These are phyloP conservation scores for Leccinum longicurvipes DNA, from an alignment of 768 basidiomycete species.

Conservation along the genomic window DNA sequence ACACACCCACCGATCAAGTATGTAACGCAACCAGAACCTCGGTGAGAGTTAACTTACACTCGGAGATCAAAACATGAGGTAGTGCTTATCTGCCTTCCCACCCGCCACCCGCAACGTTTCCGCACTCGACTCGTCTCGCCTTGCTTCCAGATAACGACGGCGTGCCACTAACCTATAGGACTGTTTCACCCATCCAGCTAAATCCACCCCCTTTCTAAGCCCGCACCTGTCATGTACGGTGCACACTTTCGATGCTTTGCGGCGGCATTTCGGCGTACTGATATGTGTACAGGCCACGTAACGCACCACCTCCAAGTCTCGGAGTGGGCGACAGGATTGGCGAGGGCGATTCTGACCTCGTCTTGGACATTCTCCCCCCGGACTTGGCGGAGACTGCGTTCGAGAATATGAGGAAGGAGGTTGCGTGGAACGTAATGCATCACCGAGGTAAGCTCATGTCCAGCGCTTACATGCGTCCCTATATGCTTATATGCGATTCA, in stretches of 20 bases:
- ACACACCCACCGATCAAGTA: background rate
- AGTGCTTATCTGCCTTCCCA: background rate
- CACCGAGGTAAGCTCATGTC: constrained; percentile 54
- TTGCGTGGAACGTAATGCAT: constrained; percentile 70
- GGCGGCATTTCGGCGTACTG: constrained; percentile 1
- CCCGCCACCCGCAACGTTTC: constrained; percentile 3
- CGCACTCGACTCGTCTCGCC: background rate
- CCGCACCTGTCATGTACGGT: constrained; percentile 18
- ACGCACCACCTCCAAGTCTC: constrained; percentile 22
- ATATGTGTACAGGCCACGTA: constrained; percentile 18
- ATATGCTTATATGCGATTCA: constrained; percentile 2
- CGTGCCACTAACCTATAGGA: constrained; percentile 2
- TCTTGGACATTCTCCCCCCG: constrained; percentile 52
- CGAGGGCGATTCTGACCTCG: constrained; percentile 66
- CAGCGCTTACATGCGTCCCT: background rate
- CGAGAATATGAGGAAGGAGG: constrained; percentile 56
- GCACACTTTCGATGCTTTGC: background rate
- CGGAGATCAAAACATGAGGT: constrained; percentile 18
- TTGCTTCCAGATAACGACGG: background rate
- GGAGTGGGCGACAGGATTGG: constrained; percentile 47
- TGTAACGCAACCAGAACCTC: background rate
- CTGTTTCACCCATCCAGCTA: constrained; percentile 2
- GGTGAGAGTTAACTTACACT: constrained; percentile 2
- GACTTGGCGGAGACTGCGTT: constrained; percentile 57
- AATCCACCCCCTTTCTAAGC: background rate